A percentile compares a stretch with the other conserved stretches of the same genome.
phyloP scores from a whole-genome alignment of 208 protist genomes.

The Trypanosoma avium region DNA sequence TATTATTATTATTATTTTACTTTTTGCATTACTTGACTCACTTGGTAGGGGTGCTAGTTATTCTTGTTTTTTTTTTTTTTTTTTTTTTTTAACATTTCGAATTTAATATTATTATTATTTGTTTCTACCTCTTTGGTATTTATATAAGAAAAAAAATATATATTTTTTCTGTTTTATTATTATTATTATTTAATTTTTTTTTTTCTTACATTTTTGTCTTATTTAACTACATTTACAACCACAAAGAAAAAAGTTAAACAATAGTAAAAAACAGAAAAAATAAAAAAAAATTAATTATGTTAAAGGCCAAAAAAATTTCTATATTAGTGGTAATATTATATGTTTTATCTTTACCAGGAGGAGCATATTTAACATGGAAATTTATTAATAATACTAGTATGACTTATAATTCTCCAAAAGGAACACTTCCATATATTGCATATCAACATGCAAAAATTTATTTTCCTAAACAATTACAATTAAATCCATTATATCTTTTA shows the following conservation, averaged over 20 bases:
- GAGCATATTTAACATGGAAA: constrained; percentile 5
- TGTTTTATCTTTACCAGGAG: constrained; percentile 1
- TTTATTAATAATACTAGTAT: constrained; percentile 18
- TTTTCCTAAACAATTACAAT: constrained; percentile 13
- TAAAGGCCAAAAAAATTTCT: constrained; percentile 23
- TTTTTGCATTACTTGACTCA: background rate
- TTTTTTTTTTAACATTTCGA: background rate
- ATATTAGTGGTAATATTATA: constrained; percentile 21
- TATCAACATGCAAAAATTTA: background rate
- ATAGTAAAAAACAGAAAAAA: background rate
- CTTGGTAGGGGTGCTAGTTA: background rate
- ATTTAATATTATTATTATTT: constrained; percentile 2
- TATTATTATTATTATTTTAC: background rate
- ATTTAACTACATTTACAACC: too few species aligned
- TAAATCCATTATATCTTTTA: constrained; percentile 18
- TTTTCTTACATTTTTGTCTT: too few species aligned
- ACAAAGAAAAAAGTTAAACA: too few species aligned
- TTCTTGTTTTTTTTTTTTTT: background rate
- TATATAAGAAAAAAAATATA: background rate
- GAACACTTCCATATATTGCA: constrained; percentile 17
- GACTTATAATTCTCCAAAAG: constrained; percentile 10
- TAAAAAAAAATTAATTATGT: background rate
- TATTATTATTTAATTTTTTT: too few species aligned
- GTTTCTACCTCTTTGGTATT: too few species aligned
- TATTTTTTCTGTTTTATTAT: background rate